A percentile compares a stretch with the other conserved stretches of the same genome.
Conservation (phyloP, 2,329 filamentous ascomycete genomes). For the Leptographium procerum region DNA sequence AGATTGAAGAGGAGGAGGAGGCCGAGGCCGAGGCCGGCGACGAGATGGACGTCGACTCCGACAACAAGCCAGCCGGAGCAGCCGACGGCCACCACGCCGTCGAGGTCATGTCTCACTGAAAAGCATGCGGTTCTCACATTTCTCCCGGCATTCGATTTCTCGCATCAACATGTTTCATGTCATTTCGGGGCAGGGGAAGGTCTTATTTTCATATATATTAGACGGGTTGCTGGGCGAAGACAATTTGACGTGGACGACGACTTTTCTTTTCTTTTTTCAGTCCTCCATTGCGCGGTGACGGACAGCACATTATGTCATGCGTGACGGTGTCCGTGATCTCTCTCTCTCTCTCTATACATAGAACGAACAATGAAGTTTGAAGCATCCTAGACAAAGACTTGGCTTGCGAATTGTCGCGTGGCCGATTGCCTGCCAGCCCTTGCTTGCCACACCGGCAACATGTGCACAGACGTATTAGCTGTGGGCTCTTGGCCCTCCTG, state of each 20-base stretch:
- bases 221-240: not conserved
- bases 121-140: not conserved
- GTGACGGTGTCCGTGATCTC: not conserved
- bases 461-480: not conserved
- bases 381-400: not conserved
- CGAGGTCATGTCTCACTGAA: conserved; percentile 18
- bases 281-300: not conserved
- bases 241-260: not conserved
- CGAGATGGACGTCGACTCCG: conserved; percentile 25
- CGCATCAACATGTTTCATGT: not conserved
- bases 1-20: conserved; percentile 23
- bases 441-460: no score
- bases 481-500: not conserved
- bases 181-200: no score
- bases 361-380: not conserved
- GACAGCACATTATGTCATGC: not conserved
- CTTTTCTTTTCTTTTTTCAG: not conserved
- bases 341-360: not conserved
- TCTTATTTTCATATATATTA: not conserved
- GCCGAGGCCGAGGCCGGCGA: conserved; percentile 16
- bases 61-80: conserved; percentile 14
- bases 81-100: conserved; percentile 12
- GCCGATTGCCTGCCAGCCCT: no score
- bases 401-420: no score
- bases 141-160: not conserved